Base-by-base conservation (phyloP, 2,329 filamentous ascomycete species). In the Colletotrichum costaricense region DNA sequence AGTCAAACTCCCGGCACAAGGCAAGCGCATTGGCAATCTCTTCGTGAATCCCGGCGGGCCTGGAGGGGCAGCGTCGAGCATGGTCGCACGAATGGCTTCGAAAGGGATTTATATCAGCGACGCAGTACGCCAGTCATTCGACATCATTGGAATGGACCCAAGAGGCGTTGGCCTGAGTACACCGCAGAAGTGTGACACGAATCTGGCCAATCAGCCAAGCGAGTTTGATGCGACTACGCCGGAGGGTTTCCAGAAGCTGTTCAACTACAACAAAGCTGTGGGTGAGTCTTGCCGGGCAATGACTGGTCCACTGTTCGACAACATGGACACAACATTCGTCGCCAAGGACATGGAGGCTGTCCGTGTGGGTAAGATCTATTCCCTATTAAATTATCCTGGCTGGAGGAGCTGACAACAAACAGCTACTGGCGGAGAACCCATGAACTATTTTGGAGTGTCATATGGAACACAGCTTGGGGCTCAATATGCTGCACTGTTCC, bases 31-130 rank as follows among this genome's bases (percentile, higher is more conserved):
- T 4, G 70, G 70, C 3, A 69, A 73, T 28, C 59, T 73, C 26
- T 73, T 73, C 14, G 70, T 73, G 24, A 73, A 73, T 9, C 70
- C 70, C 3, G 70, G 70, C 12, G 70, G 70, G 2, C 70, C 70
- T 1, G 70, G 70, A 12, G 70, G 70, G 8, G 66, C 70, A 19
- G 66, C 70, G 1, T 73, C 70, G 8, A 65, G 70, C 42, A 73
- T 73, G 70, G 59, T 69, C 2, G n/a, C 69, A 0, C n/a, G 59
- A 4, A 69, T 73, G 46, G 70, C 54, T 8, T 9, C 66, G 0
- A 52, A 56, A 26, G 16, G 67, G 3, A 7, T 69, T 4, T 73
- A 73, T 12, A 65, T 73, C 12, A 65, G 70, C 26, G 70, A 73
- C 4, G 59, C 67, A 1, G 54, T 73, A 1, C 59, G 70, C 0